Base-by-base conservation (phyloP, 768 basidiomycete genomes). In the Lactarius psammicola region DNA sequence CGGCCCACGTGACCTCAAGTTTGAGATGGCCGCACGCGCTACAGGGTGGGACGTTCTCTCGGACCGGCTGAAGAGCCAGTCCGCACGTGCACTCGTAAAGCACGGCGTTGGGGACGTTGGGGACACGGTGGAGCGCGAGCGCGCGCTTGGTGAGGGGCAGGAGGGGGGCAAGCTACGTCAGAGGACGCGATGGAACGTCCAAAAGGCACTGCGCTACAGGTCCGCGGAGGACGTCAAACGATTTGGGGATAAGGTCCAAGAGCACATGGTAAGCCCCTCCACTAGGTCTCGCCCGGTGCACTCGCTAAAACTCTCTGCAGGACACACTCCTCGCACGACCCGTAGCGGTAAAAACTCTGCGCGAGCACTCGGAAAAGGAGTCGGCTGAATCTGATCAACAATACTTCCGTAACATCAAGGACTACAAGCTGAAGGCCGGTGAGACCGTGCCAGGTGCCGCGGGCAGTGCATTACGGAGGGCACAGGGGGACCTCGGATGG, bases 21-120 rank as follows among this genome's bases (percentile, higher is more conserved):
- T 87, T 74, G 94, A 95, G 75, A 85, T 95, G 81, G 89, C 92
- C 18, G 90, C 96, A 28, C 85, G 92, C 60, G 86, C 92, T 1
- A 82, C 95, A 34, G 97, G 94, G 0, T 86, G 91, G 81, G 95
- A 98, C 72, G 71, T 94, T 40, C 72, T 90, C 64, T 82, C 82
- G 56, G 80, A 83, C 68, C 84, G 80, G 67, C 74, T 92, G 42
- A 79, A 77, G 65, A 76, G 70, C 44, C 74, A 79, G 53, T 75
- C 78, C 23, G 80, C 84, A 18, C 74, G 79, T 51, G 72, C 78
- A 36, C 73, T 88, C 38, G 80, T 87, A 51, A 83, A 85, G 46
- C 74, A 76, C 4, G 86, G 87, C 56, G 78, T 82, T 7, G 65
- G 75, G 26, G 79, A 80, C 60, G 76, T 84, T 4, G 74, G 75